Evolutionary conservation across 805 yeast genomes (phyloP).

Genomic region (Saccharomyces jurei): DNA sequence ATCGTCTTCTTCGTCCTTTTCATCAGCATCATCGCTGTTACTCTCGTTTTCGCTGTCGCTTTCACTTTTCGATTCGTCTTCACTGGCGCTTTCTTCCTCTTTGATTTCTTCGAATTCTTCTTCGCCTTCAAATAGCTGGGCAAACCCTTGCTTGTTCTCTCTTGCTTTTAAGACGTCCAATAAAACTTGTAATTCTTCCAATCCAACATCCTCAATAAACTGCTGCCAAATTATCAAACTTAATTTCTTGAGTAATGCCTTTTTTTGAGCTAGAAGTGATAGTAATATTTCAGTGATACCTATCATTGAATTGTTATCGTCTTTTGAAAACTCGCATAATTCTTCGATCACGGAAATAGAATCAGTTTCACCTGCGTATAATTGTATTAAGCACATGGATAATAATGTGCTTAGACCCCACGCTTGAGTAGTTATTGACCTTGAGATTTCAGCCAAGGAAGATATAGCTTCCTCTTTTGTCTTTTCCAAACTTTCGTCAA

Average conservation of each 20-base stretch:
- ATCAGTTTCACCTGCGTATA: slow-evolving; percentile 70
- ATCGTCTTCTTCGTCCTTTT: slow-evolving; percentile 25
- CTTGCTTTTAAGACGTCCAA: slow-evolving; percentile 51
- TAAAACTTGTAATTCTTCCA: slow-evolving; percentile 40
- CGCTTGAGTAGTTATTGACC: slow-evolving; percentile 32
- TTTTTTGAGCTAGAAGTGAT: slow-evolving; percentile 49
- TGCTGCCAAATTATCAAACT: slow-evolving; percentile 51
- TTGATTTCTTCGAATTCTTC: slow-evolving; percentile 42
- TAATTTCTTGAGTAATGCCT: slow-evolving; percentile 49
- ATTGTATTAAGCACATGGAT: slow-evolving; percentile 68
- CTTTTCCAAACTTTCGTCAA: slow-evolving; percentile 52
- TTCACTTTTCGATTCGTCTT: slow-evolving; percentile 30
- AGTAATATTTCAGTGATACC: slow-evolving; percentile 52
- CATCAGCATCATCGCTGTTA: slow-evolving; percentile 30
- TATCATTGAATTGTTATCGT: slow-evolving; percentile 34
- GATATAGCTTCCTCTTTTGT: slow-evolving; percentile 43
- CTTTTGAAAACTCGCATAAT: slow-evolving; percentile 37
- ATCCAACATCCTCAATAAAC: slow-evolving; percentile 40
- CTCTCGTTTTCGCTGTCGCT: slow-evolving; percentile 20
- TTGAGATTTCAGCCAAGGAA: slow-evolving; percentile 38
- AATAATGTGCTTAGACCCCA: slow-evolving; percentile 68
- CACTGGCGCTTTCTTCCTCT: slow-evolving; percentile 36
- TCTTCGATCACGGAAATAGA: slow-evolving; percentile 70
- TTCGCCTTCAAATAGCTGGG: slow-evolving; percentile 60
- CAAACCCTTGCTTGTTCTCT: slow-evolving; percentile 79